Percentiles rank a stretch among this genome's conserved stretches.
phyloP scores from a whole-genome alignment of 208 protist genomes.

The Porcisia deanei region DNA sequence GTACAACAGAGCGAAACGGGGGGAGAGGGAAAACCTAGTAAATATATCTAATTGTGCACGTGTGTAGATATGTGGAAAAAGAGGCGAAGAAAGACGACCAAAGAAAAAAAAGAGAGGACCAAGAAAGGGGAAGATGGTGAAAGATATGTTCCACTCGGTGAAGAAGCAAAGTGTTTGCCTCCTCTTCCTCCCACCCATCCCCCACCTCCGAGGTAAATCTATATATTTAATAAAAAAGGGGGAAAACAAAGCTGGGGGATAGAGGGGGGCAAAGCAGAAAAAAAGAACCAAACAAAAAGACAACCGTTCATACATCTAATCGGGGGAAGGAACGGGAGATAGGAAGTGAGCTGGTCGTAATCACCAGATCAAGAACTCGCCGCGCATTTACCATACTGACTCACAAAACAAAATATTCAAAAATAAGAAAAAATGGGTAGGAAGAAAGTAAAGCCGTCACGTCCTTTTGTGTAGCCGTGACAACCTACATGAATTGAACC shows the following conservation, averaged over 20 bases:
- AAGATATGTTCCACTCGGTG: too few species aligned
- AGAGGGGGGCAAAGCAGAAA: slow-evolving; percentile 9
- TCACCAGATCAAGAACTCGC: neutral
- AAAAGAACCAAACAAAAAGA: neutral
- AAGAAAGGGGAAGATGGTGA: neutral
- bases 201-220: too few species aligned
- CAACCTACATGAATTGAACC: neutral
- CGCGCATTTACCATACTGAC: neutral
- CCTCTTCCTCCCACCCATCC: too few species aligned
- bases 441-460: neutral
- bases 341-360: neutral
- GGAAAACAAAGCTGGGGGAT: slow-evolving; percentile 1
- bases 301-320: slow-evolving; percentile 4
- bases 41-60: neutral
- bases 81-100: neutral
- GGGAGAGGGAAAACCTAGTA: neutral
- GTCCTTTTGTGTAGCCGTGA: slow-evolving; percentile 4
- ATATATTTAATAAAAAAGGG: too few species aligned
- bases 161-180: too few species aligned
- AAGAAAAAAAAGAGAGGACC: neutral
- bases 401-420: neutral
- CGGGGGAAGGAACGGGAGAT: slow-evolving; percentile 6
- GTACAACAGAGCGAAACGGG: neutral
- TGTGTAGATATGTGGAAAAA: neutral
- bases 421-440: slow-evolving; percentile 6